Percentiles rank a stretch among this genome's conserved stretches.
Conservation (phyloP, 352 stramenopile species). For the Pythium scleroteichum region DNA sequence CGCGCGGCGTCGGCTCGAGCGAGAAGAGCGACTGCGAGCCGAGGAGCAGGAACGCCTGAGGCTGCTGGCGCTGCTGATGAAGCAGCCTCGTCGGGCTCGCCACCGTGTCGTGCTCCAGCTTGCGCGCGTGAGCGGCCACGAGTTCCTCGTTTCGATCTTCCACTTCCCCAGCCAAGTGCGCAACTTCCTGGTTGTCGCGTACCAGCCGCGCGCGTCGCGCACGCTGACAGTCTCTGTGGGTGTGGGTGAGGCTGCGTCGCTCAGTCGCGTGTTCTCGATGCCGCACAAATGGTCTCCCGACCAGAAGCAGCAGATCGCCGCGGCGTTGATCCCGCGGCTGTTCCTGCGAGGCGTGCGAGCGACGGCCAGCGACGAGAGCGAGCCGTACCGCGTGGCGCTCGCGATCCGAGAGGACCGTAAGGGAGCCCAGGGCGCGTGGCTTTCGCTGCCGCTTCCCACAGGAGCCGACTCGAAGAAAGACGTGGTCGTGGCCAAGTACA, state of each 20-base stretch:
- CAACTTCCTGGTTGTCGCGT: slow-evolving; percentile 54
- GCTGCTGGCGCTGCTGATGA: slow-evolving; percentile 41
- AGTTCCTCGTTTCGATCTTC: slow-evolving; percentile 60
- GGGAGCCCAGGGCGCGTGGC: slow-evolving; percentile 22
- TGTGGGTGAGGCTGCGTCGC: slow-evolving; percentile 42
- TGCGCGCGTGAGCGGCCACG: slow-evolving; percentile 37
- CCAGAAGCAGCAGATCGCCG: slow-evolving; percentile 47
- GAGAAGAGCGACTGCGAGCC: slow-evolving; percentile 46
- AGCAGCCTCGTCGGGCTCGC: slow-evolving; percentile 45
- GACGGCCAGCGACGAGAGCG: slow-evolving; percentile 12
- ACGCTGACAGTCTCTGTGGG: slow-evolving; percentile 43
- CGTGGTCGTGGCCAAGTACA: slow-evolving; percentile 38
- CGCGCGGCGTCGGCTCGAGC: slow-evolving; percentile 42
- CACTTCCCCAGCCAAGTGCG: slow-evolving; percentile 57
- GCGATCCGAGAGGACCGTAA: slow-evolving; percentile 36
- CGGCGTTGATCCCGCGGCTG: slow-evolving; percentile 37
- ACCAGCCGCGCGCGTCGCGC: slow-evolving; percentile 43
- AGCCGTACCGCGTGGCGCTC: slow-evolving; percentile 37
- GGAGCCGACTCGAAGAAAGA: slow-evolving; percentile 25
- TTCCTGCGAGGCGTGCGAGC: slow-evolving; percentile 23
- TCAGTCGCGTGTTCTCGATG: slow-evolving; percentile 40
- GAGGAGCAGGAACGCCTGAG: slow-evolving; percentile 55
- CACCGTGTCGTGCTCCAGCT: slow-evolving; percentile 47
- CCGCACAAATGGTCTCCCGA: slow-evolving; percentile 48
- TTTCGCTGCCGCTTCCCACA: slow-evolving; percentile 26